These are phyloP conservation scores for Phytophthora constricta DNA, from an alignment of 352 stramenopile species.

Conservation along the genomic window DNA sequence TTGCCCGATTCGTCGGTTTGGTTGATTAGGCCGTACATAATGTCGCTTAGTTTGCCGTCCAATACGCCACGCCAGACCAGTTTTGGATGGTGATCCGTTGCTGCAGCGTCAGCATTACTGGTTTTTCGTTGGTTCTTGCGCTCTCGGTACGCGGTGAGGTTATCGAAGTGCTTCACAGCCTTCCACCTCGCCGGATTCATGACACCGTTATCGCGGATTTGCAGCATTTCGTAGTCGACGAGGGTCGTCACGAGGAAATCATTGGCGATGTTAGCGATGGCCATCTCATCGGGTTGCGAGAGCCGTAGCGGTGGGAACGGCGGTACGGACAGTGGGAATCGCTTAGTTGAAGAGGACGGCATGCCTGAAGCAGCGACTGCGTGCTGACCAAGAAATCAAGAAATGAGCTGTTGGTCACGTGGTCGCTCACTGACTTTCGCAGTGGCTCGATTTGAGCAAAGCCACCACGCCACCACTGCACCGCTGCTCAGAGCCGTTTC, in stretches of 20 bases:
- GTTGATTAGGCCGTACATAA: slow-evolving; percentile 45
- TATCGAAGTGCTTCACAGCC: slow-evolving; percentile 30
- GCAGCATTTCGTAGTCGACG: slow-evolving; percentile 39
- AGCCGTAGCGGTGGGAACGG: slow-evolving; percentile 21
- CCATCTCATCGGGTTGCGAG: slow-evolving; percentile 11
- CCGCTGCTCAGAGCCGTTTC: no score
- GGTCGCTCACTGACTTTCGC: no score
- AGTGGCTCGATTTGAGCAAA: neutral
- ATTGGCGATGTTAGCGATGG: slow-evolving; percentile 19
- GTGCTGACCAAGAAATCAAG: neutral
- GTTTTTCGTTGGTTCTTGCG: neutral
- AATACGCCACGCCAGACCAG: slow-evolving; percentile 16
- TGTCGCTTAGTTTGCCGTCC: slow-evolving; percentile 43
- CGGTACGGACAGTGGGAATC: slow-evolving; percentile 12
- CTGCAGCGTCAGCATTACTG: neutral
- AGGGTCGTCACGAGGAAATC: slow-evolving; percentile 34
- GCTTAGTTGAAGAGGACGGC: slow-evolving; percentile 8
- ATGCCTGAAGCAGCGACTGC: neutral
- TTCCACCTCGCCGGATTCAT: slow-evolving; percentile 39
- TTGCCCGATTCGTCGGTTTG: slow-evolving; percentile 34
- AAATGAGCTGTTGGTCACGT: slow-evolving; percentile 23
- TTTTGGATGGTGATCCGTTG: neutral
- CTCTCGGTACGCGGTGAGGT: slow-evolving; percentile 36
- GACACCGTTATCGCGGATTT: slow-evolving; percentile 20
- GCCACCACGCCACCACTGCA: no score